phyloP scores from a whole-genome alignment of 2,329 filamentous ascomycete genomes.

The Microascus cirrosus region DNA sequence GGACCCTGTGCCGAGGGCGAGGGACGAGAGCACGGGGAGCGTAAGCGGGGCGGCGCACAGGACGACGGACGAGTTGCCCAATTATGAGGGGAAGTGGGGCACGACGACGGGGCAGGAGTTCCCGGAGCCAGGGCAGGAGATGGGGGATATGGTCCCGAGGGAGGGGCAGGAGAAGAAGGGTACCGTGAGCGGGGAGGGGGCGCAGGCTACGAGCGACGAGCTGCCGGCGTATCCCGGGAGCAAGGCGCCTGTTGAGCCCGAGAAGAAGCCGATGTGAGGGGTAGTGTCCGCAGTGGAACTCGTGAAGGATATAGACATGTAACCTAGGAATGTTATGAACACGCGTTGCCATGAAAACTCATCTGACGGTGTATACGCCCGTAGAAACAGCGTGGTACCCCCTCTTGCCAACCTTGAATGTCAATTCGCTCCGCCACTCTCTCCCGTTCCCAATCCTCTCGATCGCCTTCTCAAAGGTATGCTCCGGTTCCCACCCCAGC shows the following conservation, averaged over 20 bases:
- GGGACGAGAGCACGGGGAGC: not conserved
- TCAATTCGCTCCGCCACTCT: slow-evolving; percentile 26
- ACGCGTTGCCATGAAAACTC: too few species aligned
- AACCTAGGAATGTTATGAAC: not conserved
- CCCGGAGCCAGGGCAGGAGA: not conserved
- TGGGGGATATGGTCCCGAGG: not conserved
- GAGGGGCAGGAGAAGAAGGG: not conserved
- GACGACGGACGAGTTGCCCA: not conserved
- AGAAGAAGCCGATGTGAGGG: not conserved
- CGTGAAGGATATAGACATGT: not conserved
- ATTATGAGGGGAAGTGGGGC: not conserved
- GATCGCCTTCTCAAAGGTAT: slow-evolving; percentile 25
- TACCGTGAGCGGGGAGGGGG: not conserved
- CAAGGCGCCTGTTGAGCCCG: not conserved
- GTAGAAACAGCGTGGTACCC: slow-evolving; percentile 31
- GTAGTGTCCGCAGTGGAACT: not conserved
- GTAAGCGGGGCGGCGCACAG: not conserved
- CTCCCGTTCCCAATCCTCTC: slow-evolving; percentile 20
- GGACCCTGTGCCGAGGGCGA: not conserved
- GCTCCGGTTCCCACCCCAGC: slow-evolving; percentile 28
- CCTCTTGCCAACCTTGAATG: slow-evolving; percentile 24
- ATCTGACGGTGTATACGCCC: slow-evolving; percentile 22
- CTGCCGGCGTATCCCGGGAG: not conserved
- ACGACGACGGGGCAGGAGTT: not conserved
- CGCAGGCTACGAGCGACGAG: not conserved